Evolutionary conservation across 2,329 filamentous ascomycete species (phyloP), one percentile per base, ranked within the genome.

Genomic region (Colletotrichum agaves): DNA sequence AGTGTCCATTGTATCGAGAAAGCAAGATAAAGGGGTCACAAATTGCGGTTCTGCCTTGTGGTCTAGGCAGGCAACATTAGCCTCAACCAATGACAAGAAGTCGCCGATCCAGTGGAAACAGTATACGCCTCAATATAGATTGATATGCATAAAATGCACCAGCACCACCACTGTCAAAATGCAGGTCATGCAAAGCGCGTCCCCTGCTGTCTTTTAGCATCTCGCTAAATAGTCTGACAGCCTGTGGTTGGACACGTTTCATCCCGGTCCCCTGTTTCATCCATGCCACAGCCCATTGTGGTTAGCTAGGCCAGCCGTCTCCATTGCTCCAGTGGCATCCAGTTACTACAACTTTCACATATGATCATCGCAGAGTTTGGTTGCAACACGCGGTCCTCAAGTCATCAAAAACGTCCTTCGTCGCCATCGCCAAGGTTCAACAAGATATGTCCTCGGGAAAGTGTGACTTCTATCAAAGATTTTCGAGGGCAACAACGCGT

Each of bases 171-270:
- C 56, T 11, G 13, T 46, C 12, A 35, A 49, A 49, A 61, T 55
- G 61, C 55, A 68, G 55, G 47, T 65, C 65, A 68, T 68, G 65
- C 65, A 65, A 27, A 50, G 21, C 52, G 52, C 58, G 33, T 56
- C 21, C n/a, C 31, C 64, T 17, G 37, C 60, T 19, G 44, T 44
- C 47, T 43, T 57, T 13, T 49, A 46, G 50, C 52, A 58, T 44
- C n/a, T 33, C 21, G 21, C 56, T 23, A 15, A 27, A 21, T n/a
- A 23, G 15, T n/a, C 33, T 44, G 13, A 41, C 39, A 33, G 19
- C 39, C 17, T 49, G 31, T 60, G 65, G 55, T 68, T 68, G 65
- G 65, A 11, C 35, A 27, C n/a, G 39, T 50, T 55, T 63, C 17
- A 55, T 37, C 39, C 60, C 31, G 35, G n/a, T 37, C 19, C 64